Evolutionary conservation across 1,284 basidiomycete genomes (phyloP), one percentile per base, ranked within the genome.

Genomic region (Stygiomarasmius scandens): DNA sequence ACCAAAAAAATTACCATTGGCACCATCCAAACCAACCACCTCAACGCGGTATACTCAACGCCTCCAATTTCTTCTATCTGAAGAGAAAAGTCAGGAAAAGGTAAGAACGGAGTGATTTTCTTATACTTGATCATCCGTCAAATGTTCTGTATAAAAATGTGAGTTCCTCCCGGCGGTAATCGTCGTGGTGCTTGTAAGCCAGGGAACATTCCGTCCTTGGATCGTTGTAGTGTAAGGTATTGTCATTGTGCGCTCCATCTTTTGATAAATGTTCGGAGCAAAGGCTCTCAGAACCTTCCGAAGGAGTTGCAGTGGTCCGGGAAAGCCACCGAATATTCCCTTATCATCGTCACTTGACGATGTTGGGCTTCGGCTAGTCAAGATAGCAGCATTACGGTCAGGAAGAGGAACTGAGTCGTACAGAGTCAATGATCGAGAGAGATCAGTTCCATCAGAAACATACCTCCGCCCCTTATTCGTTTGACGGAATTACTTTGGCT

Each of bases 31-130:
- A 75, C 80, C 61, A 83, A 67, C 49, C 79, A 64, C 60, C 79
- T 77, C 59, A 91, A 69, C 3, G 87, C 89, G 9, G 86, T 74
- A 70, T 89, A 93, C 73, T 95, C 92, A 27, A 90, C 84, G 0
- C 92, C 92, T 2, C 92, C 91, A n/a, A 94, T 75, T 68, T 88
- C 82, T 63, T 93, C 90, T 55, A 92, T 70, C 70, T 94, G 85
- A n/a, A n/a, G n/a, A n/a, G n/a, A n/a, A n/a, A n/a, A n/a, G n/a
- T n/a, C n/a, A n/a, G n/a, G n/a, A n/a, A n/a, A n/a, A n/a, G n/a
- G n/a, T n/a, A n/a, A n/a, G n/a, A n/a, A n/a, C n/a, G n/a, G n/a
- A n/a, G n/a, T n/a, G n/a, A n/a, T n/a, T n/a, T n/a, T n/a, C n/a
- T n/a, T n/a, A n/a, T n/a, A n/a, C n/a, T n/a, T 6, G 6, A 12